These are phyloP conservation scores for Alliaria petiolata DNA, from an alignment of 345 rosid species.

Conservation along the genomic window DNA sequence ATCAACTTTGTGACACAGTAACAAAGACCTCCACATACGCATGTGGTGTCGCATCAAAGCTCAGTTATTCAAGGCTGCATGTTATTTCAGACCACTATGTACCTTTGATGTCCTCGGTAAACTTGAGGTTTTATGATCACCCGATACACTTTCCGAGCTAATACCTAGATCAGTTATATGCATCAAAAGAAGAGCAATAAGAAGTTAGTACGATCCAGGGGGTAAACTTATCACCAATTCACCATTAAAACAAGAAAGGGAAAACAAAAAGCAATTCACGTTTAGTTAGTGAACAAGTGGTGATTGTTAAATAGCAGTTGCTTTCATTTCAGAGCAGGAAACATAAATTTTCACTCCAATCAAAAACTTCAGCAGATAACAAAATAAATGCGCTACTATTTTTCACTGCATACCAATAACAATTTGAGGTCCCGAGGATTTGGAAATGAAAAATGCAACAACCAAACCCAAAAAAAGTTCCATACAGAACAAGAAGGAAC, in stretches of 20 bases:
- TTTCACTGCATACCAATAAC: not conserved
- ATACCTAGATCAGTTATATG: constrained; percentile 11
- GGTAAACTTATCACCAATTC: not conserved
- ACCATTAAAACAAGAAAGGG: not conserved
- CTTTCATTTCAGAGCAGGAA: not conserved
- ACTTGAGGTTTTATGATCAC: constrained; percentile 3
- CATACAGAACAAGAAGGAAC: not conserved
- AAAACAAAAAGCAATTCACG: not conserved
- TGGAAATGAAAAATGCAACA: not conserved
- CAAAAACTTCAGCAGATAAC: not conserved
- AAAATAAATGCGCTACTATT: not conserved
- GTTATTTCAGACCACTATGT: not conserved
- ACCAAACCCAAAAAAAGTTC: not conserved
- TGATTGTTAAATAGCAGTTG: not conserved
- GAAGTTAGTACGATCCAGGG: not conserved
- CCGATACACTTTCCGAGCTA: constrained; percentile 7
- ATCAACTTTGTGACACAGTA: constrained; percentile 1
- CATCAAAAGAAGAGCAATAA: constrained; percentile 1
- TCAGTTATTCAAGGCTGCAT: not conserved
- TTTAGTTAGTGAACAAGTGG: not conserved
- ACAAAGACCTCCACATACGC: not conserved
- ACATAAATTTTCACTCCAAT: not conserved
- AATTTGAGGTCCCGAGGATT: not conserved
- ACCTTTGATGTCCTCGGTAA: constrained; percentile 17
- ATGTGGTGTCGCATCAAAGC: not conserved